phyloP scores from a whole-genome alignment of 108 stramenopile species.

The Pseudonitzschia pungens region DNA sequence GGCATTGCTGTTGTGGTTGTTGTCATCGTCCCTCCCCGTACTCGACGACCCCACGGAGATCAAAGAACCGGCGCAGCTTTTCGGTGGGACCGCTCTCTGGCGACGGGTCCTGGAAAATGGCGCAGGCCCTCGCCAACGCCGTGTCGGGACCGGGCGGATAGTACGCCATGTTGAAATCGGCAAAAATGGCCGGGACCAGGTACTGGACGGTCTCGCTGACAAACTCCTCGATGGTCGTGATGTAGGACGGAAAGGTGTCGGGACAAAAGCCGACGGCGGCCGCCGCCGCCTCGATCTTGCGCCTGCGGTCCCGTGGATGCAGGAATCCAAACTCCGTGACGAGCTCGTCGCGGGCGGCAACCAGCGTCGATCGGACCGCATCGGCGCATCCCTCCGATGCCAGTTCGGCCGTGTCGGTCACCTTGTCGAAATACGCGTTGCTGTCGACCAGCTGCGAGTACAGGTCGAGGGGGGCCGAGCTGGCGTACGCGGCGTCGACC shows the following conservation, averaged over 20 bases:
- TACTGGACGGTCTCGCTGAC: slow-evolving; percentile 48
- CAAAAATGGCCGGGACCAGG: slow-evolving; percentile 58
- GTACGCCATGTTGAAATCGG: slow-evolving; percentile 72
- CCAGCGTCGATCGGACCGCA: slow-evolving; percentile 45
- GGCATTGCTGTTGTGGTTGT: not conserved
- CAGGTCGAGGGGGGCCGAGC: slow-evolving; percentile 65
- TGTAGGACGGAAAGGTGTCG: slow-evolving; percentile 51
- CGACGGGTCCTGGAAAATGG: slow-evolving; percentile 45
- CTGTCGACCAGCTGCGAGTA: slow-evolving; percentile 56
- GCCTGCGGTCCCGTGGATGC: not conserved
- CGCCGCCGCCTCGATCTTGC: slow-evolving; percentile 23
- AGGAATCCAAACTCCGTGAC: not conserved
- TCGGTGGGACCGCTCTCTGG: slow-evolving; percentile 18
- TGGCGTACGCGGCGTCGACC: slow-evolving; percentile 67
- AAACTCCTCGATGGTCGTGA: slow-evolving; percentile 28
- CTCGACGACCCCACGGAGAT: slow-evolving; percentile 7
- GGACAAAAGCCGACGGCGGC: slow-evolving; percentile 45
- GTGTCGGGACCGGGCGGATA: slow-evolving; percentile 68
- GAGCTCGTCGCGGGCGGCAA: slow-evolving; percentile 32
- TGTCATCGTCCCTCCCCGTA: slow-evolving; percentile 13
- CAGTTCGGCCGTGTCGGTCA: slow-evolving; percentile 57
- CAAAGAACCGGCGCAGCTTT: slow-evolving; percentile 24
- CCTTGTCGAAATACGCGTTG: slow-evolving; percentile 69
- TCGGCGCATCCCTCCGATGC: slow-evolving; percentile 51
- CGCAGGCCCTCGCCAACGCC: slow-evolving; percentile 51